Percentiles rank a stretch among this genome's conserved stretches.
Evolutionary conservation across 2,329 filamentous ascomycete genomes (phyloP).

Genomic region (Diaporthe amygdali): DNA sequence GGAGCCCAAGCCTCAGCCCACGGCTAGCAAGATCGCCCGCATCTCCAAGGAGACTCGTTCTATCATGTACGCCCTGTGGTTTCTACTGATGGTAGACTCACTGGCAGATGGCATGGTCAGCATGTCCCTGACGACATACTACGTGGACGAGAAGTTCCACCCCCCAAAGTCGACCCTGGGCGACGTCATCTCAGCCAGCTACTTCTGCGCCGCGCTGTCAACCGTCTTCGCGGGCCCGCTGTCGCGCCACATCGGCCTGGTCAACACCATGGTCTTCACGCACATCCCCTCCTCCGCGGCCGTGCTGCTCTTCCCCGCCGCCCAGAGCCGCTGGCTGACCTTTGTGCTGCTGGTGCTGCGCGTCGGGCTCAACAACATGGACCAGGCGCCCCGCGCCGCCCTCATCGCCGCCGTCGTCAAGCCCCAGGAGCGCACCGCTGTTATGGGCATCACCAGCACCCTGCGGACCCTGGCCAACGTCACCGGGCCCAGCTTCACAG

Average conservation of each 20-base stretch:
- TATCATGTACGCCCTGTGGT: slow-evolving; percentile 69
- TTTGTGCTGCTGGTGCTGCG: slow-evolving; percentile 63
- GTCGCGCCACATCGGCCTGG: slow-evolving; percentile 61
- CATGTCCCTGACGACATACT: slow-evolving; percentile 63
- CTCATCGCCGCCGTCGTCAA: slow-evolving; percentile 71
- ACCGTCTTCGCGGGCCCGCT: slow-evolving; percentile 63
- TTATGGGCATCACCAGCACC: slow-evolving; percentile 72
- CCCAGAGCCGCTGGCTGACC: slow-evolving; percentile 54
- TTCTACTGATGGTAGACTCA: slow-evolving; percentile 67
- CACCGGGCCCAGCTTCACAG: slow-evolving; percentile 59
- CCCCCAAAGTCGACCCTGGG: slow-evolving; percentile 62
- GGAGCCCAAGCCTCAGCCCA: slow-evolving; percentile 24
- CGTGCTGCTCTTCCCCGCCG: slow-evolving; percentile 64
- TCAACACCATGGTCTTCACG: slow-evolving; percentile 70
- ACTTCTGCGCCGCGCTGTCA: slow-evolving; percentile 59
- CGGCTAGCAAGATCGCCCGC: slow-evolving; percentile 49
- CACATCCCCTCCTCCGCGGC: slow-evolving; percentile 67
- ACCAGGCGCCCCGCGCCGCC: slow-evolving; percentile 69
- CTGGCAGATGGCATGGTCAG: slow-evolving; percentile 70
- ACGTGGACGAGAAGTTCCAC: slow-evolving; percentile 61
- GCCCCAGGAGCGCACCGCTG: slow-evolving; percentile 69
- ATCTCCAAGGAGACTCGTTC: slow-evolving; percentile 63
- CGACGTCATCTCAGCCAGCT: slow-evolving; percentile 59
- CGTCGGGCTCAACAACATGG: slow-evolving; percentile 70
- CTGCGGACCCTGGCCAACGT: slow-evolving; percentile 64